These are phyloP conservation scores for Phytophthora agathidicida DNA, from an alignment of 352 stramenopile species.

Conservation along the genomic window DNA sequence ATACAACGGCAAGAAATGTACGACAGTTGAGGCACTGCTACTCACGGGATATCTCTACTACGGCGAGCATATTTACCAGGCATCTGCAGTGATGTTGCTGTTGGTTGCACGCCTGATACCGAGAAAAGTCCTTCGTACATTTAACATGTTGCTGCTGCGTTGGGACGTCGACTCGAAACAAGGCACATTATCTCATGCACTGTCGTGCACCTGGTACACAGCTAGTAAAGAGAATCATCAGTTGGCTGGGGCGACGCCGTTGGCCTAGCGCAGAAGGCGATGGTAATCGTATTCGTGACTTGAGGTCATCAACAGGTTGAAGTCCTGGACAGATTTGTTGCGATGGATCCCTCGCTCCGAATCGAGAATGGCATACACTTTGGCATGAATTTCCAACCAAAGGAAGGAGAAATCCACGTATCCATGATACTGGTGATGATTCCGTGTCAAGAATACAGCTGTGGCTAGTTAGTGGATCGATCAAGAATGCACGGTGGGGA, in stretches of 20 bases:
- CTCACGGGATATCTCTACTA: constrained; percentile 29
- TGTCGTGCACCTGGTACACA: constrained; percentile 21
- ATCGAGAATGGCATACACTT: no score
- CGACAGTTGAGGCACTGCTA: constrained; percentile 15
- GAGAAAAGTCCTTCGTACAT: constrained; percentile 15
- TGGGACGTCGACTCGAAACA: constrained; percentile 19
- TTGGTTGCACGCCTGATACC: constrained; percentile 20
- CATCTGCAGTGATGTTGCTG: constrained; percentile 18
- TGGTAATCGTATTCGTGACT: background rate
- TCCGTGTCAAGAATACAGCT: no score
- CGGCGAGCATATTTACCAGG: constrained; percentile 29
- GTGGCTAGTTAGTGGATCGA: no score
- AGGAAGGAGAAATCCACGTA: no score
- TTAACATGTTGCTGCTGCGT: constrained; percentile 29
- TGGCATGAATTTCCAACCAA: no score
- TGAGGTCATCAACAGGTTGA: no score
- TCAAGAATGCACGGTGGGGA: no score
- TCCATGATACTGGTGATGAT: no score
- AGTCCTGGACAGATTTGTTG: no score
- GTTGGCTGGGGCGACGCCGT: background rate
- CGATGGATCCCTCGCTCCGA: no score
- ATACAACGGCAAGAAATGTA: constrained; percentile 6
- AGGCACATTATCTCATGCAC: constrained; percentile 4
- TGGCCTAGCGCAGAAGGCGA: constrained; percentile 11
- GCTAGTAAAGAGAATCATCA: constrained; percentile 14